Base-by-base conservation (phyloP, 2,329 filamentous ascomycete genomes). In the Neonectria hederae region DNA sequence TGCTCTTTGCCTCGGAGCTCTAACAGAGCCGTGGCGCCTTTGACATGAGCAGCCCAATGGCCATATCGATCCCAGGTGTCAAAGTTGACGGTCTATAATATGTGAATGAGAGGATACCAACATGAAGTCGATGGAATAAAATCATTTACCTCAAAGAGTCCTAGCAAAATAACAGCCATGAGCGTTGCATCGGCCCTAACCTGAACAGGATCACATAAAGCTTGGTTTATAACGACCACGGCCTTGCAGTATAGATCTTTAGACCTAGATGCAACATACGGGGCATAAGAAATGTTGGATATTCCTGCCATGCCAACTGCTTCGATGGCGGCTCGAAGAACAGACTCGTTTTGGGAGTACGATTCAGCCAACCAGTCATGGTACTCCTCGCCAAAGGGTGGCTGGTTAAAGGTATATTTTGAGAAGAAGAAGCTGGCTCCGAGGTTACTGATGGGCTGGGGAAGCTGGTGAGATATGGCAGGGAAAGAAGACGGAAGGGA, bases 231-330 rank as follows among this genome's bases (percentile, higher is more conserved):
- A 11, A 59, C 54, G 1, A 56, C 48, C 24, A 75, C 42, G 1
- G 73, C 71, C 43, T 42, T 35, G 3, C 62, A 58, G 24, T 75
- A 74, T 26, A 62, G 40, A 38, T 65, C 62, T 54, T 66, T 68
- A 4, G 73, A 65, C 24, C 55, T 67, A 4, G 60, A 38, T 5
- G 56, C 62, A 45, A 72, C 46, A 3, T 60, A 6, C 1, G 73
- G 71, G 1, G 69, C 65, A n/a, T 71, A 54, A 5, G 30, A 65
- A 1, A 69, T 53, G 48, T 73, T 74, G 5, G 72, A 69, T 19
- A 75, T 69, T 5, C 69, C 71, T 9, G 74, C 72, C 68, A 75
- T 69, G 6, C 73, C 73, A 6, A 66, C 68, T 14, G 73, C 73
- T 52, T 75, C 72, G 11, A 75, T 72, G 5, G 67, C 65, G 5